These are phyloP conservation scores for Candida qinlingensis DNA, from an alignment of 805 yeast genomes.

Conservation along the genomic window DNA sequence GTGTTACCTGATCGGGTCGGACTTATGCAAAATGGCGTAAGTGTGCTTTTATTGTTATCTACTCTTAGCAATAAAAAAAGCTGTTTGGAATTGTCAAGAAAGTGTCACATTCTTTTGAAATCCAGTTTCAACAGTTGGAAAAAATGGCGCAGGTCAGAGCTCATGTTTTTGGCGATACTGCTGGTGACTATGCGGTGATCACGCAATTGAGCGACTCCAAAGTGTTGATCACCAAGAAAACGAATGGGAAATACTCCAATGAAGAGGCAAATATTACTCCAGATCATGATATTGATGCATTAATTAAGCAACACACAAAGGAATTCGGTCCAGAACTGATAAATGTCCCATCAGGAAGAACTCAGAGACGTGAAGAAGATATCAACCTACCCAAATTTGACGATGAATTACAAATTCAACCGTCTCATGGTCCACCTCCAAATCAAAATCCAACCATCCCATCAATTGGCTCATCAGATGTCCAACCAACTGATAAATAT, in stretches of 20 bases:
- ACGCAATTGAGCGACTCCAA: not conserved
- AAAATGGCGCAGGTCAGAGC: not conserved
- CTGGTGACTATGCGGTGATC: not conserved
- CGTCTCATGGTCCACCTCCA: conserved; percentile 1
- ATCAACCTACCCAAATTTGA: conserved; percentile 40
- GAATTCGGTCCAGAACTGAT: not conserved
- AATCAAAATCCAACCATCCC: conserved; percentile 15
- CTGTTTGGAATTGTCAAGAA: too few relatives aligned
- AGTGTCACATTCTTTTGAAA: too few relatives aligned
- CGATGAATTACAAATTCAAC: conserved; percentile 41
- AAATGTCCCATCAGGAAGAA: not conserved
- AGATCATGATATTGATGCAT: not conserved
- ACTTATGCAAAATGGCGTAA: too few relatives aligned
- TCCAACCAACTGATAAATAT: conserved; percentile 42
- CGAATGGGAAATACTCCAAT: not conserved
- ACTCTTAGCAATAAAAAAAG: too few relatives aligned
- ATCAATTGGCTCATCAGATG: conserved; percentile 45
- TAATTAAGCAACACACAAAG: not conserved
- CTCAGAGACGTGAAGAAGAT: not conserved
- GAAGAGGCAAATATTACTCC: not conserved
- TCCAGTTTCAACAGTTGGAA: not conserved
- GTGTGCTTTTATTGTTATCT: too few relatives aligned
- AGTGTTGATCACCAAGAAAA: not conserved
- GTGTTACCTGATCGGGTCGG: not conserved
- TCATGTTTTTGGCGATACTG: not conserved